A percentile compares a stretch with the other conserved stretches of the same genome.
Evolutionary conservation across 1,139 yeast genomes (phyloP).

Genomic region (Magnusiomyces tetraspermus): DNA sequence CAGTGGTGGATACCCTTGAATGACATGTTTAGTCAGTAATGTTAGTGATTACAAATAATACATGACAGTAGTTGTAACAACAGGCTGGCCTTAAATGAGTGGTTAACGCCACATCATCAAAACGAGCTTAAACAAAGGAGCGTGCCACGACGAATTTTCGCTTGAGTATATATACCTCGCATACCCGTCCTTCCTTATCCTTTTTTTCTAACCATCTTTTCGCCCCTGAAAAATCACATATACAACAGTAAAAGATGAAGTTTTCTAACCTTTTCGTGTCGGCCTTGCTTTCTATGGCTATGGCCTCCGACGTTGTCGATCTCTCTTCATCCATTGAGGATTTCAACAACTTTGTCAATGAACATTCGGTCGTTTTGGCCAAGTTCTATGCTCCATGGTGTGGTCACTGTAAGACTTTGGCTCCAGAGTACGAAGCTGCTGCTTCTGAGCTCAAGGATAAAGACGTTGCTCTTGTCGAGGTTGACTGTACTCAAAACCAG

Average conservation of each 20-base stretch:
- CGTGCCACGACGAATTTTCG: neutral
- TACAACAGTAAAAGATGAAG: slow-evolving; percentile 10
- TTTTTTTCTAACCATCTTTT: too few relatives aligned
- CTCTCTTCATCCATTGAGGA: slow-evolving; percentile 44
- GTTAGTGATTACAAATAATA: neutral
- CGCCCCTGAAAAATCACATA: neutral
- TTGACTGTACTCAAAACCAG: slow-evolving; percentile 85
- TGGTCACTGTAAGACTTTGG: slow-evolving; percentile 92
- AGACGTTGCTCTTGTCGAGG: slow-evolving; percentile 72
- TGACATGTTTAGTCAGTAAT: neutral
- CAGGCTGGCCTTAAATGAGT: too few relatives aligned
- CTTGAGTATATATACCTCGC: neutral
- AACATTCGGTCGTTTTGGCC: slow-evolving; percentile 74
- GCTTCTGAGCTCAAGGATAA: slow-evolving; percentile 63
- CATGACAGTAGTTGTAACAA: too few relatives aligned
- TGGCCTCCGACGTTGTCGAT: slow-evolving; percentile 81
- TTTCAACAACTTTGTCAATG: slow-evolving; percentile 56
- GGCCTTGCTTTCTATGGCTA: slow-evolving; percentile 38
- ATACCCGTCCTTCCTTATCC: neutral
- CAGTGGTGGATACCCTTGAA: too few relatives aligned
- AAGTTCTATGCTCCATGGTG: slow-evolving; percentile 99
- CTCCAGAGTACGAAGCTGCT: slow-evolving; percentile 82
- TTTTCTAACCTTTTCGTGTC: slow-evolving; percentile 12
- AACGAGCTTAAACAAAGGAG: neutral
- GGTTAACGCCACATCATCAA: neutral